Base-by-base conservation (phyloP, 345 rosid genomes). In the Salix arbutifolia region DNA sequence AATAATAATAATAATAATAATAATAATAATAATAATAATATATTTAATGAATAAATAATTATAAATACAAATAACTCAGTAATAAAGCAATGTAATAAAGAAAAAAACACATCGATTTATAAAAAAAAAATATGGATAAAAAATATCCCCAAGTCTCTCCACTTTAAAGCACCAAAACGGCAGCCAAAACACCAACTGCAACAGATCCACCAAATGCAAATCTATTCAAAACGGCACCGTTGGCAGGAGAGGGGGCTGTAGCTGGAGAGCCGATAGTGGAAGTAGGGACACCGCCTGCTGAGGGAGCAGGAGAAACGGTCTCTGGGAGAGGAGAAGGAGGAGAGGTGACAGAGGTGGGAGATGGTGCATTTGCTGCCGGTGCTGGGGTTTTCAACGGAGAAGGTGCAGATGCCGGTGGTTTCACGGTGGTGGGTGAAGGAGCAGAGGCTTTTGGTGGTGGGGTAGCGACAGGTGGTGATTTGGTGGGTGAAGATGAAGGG, bases 231-330 rank as follows among this genome's bases (percentile, higher is more conserved):
- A 71, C 85, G 61, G 85, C 86, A 18, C 72, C 83, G 76, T 70
- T 69, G 4, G 10, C 50, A 11, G 87, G 84, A 23, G 50, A 80
- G 17, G 87, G 89, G 76, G 89, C 89, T 26, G 53, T 68, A 42
- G 80, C 25, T 1, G 87, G 87, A 0, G 87, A 4, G 58, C 17
- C 13, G 70, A 80, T 76, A 0, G 65, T 1, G 1, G 87, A 72
- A 2, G 78, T 16, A 1, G 81, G 31, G n/a, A 17, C 12, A 46
- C 28, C 5, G 2, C 35, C 13, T 38, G 21, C 1, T 2, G 50
- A 35, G 44, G 48, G 4, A 19, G 25, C 13, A 16, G 69, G 30
- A 37, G 69, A 6, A 10, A 3, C 10, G 23, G 70, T 21, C 38
- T 17, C 42, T 72, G 61, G 67, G 65, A 82, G 78, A 44, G 85